Base-by-base conservation (phyloP, 257 asterid species). In the Echites panduratus region DNA sequence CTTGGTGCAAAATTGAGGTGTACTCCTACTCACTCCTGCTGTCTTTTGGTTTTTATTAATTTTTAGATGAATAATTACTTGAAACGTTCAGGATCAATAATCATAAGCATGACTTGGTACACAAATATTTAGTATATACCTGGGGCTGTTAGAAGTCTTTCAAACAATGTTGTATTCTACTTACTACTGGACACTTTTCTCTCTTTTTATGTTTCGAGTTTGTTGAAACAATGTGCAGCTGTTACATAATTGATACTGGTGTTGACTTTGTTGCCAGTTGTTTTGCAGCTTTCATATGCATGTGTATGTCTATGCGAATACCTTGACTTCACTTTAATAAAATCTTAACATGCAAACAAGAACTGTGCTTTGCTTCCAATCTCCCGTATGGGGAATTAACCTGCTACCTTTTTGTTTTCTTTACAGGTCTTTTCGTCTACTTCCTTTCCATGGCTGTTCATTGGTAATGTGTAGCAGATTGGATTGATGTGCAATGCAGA, bases 401-500 rank as follows among this genome's bases (percentile, higher is more conserved):
- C 54, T 53, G 41, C 4, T 53, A 52, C 56, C 52, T 54, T 2
- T 10, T 17, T 3, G 66, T 76, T 76, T 70, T 64, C 66, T 74
- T 62, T 38, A 65, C 69, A 68, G 85, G 76, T 40, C 43, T 49
- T 67, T 76, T 22, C 48, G 56, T 40, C 66, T 52, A 29, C 72
- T 14, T 3, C 45, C 47, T 44, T n/a, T 72, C 9, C 40, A 16
- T 63, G 76, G 76, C 62, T 67, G 65, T 75, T 82, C 19, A 41
- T 68, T 32, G 35, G 57, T 72, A 75, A 79, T 78, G 67, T 66
- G 80, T 76, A 80, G 85, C 71, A 78, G 78, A 77, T 72, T 75
- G 78, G 80, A 74, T 87, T 86, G 85, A 94, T 94, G 96, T 81
- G 84, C 87, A 74, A 95, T 95, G 99, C 99, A 92, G 89, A 89